phyloP scores from a whole-genome alignment of 495 filamentous ascomycete species.

The Letharia columbiana region DNA sequence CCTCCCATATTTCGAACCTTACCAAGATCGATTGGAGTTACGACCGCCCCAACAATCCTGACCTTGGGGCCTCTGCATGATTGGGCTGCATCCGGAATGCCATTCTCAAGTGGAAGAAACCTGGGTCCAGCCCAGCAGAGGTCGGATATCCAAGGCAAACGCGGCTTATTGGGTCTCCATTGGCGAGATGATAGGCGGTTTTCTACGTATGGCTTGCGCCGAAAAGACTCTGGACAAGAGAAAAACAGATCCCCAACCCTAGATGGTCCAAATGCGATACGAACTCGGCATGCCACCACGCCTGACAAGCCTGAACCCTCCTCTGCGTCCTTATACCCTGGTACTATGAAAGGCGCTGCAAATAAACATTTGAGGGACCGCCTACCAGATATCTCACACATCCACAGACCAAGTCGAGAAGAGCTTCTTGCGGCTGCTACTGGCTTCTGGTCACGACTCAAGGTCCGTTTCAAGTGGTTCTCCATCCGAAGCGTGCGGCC shows the following conservation, averaged over 20 bases:
- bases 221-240: background rate
- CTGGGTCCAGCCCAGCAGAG: background rate
- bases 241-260: background rate
- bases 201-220: background rate
- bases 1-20: background rate
- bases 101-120: background rate
- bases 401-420: slow-evolving; percentile 85
- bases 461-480: slow-evolving; percentile 94
- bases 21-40: background rate
- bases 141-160: background rate
- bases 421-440: slow-evolving; percentile 87
- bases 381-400: slow-evolving; percentile 57
- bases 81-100: background rate
- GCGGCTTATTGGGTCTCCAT: background rate
- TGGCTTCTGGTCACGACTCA: slow-evolving; percentile 84
- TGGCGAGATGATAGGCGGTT: background rate
- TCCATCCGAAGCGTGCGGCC: slow-evolving; percentile 91
- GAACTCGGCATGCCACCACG: background rate
- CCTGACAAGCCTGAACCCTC: background rate
- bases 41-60: background rate
- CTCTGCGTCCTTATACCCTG: slow-evolving; percentile 1
- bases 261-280: background rate
- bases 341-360: slow-evolving; percentile 4
- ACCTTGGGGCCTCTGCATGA: background rate
- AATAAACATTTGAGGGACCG: slow-evolving; percentile 51